Base-by-base conservation (phyloP, 495 filamentous ascomycete genomes). In the Penicillium coprophilum region DNA sequence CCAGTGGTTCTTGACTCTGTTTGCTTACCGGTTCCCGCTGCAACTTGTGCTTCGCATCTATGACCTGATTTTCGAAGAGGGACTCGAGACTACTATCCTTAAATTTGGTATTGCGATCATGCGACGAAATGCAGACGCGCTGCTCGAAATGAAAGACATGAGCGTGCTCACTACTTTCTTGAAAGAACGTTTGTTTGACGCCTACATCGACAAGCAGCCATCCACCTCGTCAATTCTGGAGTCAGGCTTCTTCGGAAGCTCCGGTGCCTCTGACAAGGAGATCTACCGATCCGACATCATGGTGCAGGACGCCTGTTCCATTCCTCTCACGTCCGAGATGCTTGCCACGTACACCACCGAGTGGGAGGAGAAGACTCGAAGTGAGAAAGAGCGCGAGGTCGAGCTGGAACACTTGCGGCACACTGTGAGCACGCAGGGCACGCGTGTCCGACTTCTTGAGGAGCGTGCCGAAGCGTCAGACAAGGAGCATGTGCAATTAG, bases 1-100 rank as follows among this genome's bases (percentile, higher is more conserved):
- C 0, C 94, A 97, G 69, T 99, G 94, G 94, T 97, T 97, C 71
- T 84, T 99, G 41, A 99, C 94, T 6, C 82, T 99, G n/a, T 99
- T 99, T 65, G 92, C 94, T 15, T 97, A 99, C 71, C 88, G 96
- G 45, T 99, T 99, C 71, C 94, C 94, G 12, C 79, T 99, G 9
- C 94, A 99, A 67, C 82, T 99, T 2, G 94, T 97, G 20, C 82
- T 99, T 49, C 89, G 94, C 48, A 92, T 99, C 31, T 97, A 97
- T 73, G 94, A 99, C 71, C 80, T 99, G 31, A 92, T 99, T 41
- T 83, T 99, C 32, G 93, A 91, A 61, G 94, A 99, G 73, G 94
- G 94, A 3, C 77, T 99, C 15, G 92, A 93, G 55, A 88, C 86
- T 34, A 85, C 87, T 1, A 93, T 99, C 56, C 77, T 97, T 51